Conservation (phyloP, 2,329 filamentous ascomycete genomes). For the Capronia coronata region DNA sequence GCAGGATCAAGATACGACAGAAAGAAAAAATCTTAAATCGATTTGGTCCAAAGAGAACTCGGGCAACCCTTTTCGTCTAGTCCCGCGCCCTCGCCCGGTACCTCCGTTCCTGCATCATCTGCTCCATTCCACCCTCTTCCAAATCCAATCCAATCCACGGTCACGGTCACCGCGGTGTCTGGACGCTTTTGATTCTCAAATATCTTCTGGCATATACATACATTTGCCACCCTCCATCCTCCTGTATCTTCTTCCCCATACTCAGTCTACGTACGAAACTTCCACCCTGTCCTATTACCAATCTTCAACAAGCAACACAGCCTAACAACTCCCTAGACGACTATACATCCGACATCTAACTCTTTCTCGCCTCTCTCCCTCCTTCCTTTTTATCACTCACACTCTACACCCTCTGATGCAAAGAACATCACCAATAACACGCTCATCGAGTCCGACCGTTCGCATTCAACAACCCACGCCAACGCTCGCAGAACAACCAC, state of each 20-base stretch:
- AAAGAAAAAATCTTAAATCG: not conserved
- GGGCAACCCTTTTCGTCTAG: not conserved
- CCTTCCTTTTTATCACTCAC: constrained; percentile 10
- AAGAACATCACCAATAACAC: constrained; percentile 16
- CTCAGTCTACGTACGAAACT: constrained; percentile 5
- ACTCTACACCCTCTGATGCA: constrained; percentile 17
- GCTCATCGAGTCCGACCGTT: constrained; percentile 19
- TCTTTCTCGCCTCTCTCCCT: constrained; percentile 11
- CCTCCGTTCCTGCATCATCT: constrained; percentile 13
- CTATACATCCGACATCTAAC: constrained; percentile 17
- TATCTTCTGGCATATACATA: constrained; percentile 13
- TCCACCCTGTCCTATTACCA: constrained; percentile 12
- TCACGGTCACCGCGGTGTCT: constrained; percentile 9
- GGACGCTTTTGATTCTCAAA: constrained; percentile 15
- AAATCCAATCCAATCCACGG: constrained; percentile 12
- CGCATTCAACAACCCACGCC: constrained; percentile 25
- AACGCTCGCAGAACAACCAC: constrained; percentile 19
- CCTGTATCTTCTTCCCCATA: constrained; percentile 11
- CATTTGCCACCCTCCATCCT: constrained; percentile 22
- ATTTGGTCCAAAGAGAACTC: not conserved
- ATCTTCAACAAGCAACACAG: constrained; percentile 5
- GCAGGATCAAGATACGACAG: not conserved
- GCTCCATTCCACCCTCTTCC: constrained; percentile 16
- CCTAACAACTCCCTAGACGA: not conserved
- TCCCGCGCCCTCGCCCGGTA: constrained; percentile 8